Conservation (phyloP, 768 basidiomycete species). For the Mycena metata region DNA sequence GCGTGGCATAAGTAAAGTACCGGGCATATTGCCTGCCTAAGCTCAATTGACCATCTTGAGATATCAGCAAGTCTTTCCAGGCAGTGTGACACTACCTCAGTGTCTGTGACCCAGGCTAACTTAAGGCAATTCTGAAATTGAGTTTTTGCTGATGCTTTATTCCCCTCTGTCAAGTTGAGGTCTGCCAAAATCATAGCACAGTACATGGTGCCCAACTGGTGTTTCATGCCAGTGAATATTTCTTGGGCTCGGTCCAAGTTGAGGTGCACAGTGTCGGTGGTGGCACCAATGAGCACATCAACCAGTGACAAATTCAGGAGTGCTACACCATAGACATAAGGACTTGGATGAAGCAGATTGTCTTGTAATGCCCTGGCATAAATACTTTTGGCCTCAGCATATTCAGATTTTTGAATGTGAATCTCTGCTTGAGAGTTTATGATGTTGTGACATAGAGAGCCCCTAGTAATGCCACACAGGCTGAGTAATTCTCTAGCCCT, state of each 20-base stretch:
- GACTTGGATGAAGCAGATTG: background rate
- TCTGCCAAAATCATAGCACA: background rate
- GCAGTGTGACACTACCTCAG: background rate
- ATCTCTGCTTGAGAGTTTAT: background rate
- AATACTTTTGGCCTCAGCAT: constrained; percentile 1
- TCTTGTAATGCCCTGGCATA: background rate
- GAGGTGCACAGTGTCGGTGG: background rate
- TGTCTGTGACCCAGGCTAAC: background rate
- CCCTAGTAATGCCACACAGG: background rate
- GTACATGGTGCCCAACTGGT: background rate
- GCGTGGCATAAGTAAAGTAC: background rate
- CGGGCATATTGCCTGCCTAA: background rate
- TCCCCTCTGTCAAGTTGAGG: background rate
- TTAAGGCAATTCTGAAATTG: background rate
- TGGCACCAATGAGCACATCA: constrained; percentile 3
- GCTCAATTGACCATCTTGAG: background rate
- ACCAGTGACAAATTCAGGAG: constrained; percentile 6
- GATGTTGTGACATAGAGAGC: background rate
- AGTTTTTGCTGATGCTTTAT: background rate
- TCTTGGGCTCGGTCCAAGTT: background rate
- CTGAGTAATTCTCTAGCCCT: background rate
- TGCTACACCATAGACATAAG: background rate
- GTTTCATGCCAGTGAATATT: background rate
- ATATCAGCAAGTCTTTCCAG: background rate
- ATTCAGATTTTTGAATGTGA: constrained; percentile 5